Percentiles rank a stretch among this genome's conserved stretches.
Evolutionary conservation across 1,139 yeast genomes (phyloP).

Genomic region (Kurtzmaniella natalensis): DNA sequence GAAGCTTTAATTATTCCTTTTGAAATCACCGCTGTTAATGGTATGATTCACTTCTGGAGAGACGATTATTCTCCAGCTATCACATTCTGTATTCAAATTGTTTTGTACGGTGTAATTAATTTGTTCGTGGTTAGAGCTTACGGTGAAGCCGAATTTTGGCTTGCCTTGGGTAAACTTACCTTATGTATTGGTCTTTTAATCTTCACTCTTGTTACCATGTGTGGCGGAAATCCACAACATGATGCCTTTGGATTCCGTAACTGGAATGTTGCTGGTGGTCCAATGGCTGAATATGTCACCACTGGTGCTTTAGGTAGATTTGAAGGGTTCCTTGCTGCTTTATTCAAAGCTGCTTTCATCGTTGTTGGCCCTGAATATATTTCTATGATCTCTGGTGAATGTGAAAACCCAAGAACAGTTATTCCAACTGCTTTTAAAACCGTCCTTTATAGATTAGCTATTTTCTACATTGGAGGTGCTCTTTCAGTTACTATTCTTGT

Average conservation of each 20-base stretch:
- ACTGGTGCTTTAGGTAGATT: constrained; percentile 62
- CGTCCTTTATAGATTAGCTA: constrained; percentile 65
- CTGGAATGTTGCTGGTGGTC: constrained; percentile 48
- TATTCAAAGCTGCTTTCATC: constrained; percentile 62
- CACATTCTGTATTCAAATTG: constrained; percentile 59
- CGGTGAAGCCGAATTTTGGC: constrained; percentile 78
- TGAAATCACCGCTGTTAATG: constrained; percentile 76
- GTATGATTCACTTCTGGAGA: constrained; percentile 76
- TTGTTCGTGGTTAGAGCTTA: no score
- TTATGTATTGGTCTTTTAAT: constrained; percentile 67
- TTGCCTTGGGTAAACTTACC: constrained; percentile 67
- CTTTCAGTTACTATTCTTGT: constrained; percentile 36
- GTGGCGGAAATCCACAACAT: constrained; percentile 72
- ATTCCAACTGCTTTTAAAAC: constrained; percentile 76
- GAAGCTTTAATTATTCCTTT: constrained; percentile 76
- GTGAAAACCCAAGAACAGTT: constrained; percentile 69
- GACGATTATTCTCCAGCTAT: constrained; percentile 67
- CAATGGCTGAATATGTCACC: constrained; percentile 51
- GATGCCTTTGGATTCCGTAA: constrained; percentile 65
- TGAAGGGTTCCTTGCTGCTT: constrained; percentile 63
- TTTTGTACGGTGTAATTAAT: constrained; percentile 58
- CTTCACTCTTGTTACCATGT: constrained; percentile 75
- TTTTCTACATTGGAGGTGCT: constrained; percentile 58
- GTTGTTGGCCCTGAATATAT: constrained; percentile 84
- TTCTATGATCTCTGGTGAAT: constrained; percentile 81